A percentile compares a stretch with the other conserved stretches of the same genome.
Evolutionary conservation across 2,329 filamentous ascomycete genomes (phyloP).

Genomic region (Calonectria naviculata): DNA sequence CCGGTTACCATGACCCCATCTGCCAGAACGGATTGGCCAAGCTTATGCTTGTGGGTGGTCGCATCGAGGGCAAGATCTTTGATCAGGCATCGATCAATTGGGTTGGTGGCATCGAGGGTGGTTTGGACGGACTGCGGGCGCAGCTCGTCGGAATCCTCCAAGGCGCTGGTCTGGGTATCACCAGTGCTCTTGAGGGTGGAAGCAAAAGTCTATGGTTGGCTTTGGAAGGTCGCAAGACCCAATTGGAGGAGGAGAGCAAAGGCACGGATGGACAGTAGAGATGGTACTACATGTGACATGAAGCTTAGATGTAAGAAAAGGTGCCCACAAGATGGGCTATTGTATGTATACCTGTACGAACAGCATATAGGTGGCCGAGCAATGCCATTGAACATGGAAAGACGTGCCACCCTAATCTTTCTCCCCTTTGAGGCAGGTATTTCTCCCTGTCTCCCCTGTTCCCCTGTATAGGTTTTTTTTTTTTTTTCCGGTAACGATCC

Average conservation of each 20-base stretch:
- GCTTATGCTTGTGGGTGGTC: conserved; percentile 85
- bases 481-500: too few species aligned
- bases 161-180: conserved; percentile 80
- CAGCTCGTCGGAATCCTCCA: conserved; percentile 87
- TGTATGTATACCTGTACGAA: conserved; percentile 43
- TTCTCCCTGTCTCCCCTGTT: neutral
- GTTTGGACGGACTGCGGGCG: conserved; percentile 81
- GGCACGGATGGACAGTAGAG: conserved; percentile 24
- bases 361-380: conserved; percentile 24
- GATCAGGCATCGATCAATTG: conserved; percentile 76
- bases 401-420: neutral
- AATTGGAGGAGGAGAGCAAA: conserved; percentile 74
- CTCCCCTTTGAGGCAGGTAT: neutral
- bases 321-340: conserved; percentile 16
- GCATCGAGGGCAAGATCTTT: conserved; percentile 87
- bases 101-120: conserved; percentile 82
- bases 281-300: neutral
- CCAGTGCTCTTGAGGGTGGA: conserved; percentile 81
- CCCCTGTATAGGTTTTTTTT: too few species aligned
- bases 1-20: conserved; percentile 81
- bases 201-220: conserved; percentile 88
- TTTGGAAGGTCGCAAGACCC: conserved; percentile 82
- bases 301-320: conserved; percentile 18
- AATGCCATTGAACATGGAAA: conserved; percentile 1
- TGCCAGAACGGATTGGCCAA: conserved; percentile 90